Evolutionary conservation across 306 rosid species (phyloP), one percentile per base, ranked within the genome.

Genomic region (Mucuna pruriens): DNA sequence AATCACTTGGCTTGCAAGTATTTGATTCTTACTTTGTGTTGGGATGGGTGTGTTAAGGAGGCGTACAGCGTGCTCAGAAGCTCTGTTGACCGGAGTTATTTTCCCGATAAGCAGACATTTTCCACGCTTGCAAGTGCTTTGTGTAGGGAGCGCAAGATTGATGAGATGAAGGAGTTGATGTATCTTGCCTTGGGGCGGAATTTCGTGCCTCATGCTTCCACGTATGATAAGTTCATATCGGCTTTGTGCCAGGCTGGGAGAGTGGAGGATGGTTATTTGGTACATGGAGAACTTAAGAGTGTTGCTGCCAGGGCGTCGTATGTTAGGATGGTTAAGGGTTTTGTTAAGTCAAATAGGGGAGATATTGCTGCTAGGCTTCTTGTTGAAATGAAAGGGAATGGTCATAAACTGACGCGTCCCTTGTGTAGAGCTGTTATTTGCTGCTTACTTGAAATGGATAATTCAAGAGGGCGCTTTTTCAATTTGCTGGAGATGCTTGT

Each of bases 141-240:
- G 72, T 89, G 87, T 78, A 82, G 85, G 81, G 87, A 84, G 80
- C 57, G 89, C 61, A 91, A 76, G 86, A 77, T 92, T 29, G 92
- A 90, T 39, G 91, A 87, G 91, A 92, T 91, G 92, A 90, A 87
- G 84, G 87, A 92, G 76, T 82, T 95, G 91, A 80, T 95, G 71
- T 16, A 76, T 49, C 83, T 86, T 84, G 87, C 97, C 26, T 84
- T 85, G 66, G 84, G 55, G 69, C 73, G 74, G 82, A 77, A 88
- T 51, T 25, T 80, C 68, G 58, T 74, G 82, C 97, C 87, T 9
- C 79, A 70, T 80, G 12, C 33, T 26, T 45, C 73, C 25, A 58
- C 51, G 0, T 91, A 76, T 81, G 87, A 87, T 38, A 89, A 74
- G 82, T 85, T 84, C 74, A 84, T 91, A 83, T 52, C 78, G 33